Conservation (phyloP, 129 eudicot genomes). For the Dittrichia graveolens region DNA sequence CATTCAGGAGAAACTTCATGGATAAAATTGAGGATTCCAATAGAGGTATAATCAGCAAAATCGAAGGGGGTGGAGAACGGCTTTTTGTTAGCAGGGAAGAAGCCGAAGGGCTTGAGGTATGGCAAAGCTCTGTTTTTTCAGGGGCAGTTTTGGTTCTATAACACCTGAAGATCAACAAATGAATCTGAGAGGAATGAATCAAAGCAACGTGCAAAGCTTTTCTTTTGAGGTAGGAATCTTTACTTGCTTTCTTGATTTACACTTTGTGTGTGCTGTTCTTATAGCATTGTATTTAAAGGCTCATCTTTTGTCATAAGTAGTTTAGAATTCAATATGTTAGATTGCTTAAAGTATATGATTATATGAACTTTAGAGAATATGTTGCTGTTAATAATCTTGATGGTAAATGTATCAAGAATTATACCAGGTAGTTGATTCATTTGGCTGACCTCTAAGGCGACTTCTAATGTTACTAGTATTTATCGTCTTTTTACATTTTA, state of each 20-base stretch:
- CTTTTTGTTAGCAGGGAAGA: constrained; percentile 85
- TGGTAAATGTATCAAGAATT: too few relatives aligned
- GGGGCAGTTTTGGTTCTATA: constrained; percentile 50
- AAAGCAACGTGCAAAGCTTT: constrained; percentile 24
- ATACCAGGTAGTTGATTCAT: too few relatives aligned
- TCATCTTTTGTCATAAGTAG: too few relatives aligned
- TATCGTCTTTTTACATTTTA: not conserved
- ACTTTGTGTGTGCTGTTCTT: too few relatives aligned
- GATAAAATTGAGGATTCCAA: constrained; percentile 72
- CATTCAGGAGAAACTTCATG: constrained; percentile 77
- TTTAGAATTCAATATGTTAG: too few relatives aligned
- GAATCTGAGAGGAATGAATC: not conserved
- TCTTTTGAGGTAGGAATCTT: constrained; percentile 16
- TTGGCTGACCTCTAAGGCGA: too few relatives aligned
- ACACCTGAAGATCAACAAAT: constrained; percentile 13
- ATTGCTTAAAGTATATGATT: too few relatives aligned
- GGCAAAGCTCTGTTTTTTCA: constrained; percentile 80
- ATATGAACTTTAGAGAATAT: too few relatives aligned
- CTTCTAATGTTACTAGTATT: not conserved
- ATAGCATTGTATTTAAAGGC: too few relatives aligned
- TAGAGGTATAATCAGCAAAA: constrained; percentile 70
- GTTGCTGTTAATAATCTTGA: too few relatives aligned
- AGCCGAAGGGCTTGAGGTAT: constrained; percentile 95
- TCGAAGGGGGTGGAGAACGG: constrained; percentile 93
- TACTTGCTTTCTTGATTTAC: too few relatives aligned